Conservation (phyloP, 768 basidiomycete genomes). For the Postia placenta region DNA sequence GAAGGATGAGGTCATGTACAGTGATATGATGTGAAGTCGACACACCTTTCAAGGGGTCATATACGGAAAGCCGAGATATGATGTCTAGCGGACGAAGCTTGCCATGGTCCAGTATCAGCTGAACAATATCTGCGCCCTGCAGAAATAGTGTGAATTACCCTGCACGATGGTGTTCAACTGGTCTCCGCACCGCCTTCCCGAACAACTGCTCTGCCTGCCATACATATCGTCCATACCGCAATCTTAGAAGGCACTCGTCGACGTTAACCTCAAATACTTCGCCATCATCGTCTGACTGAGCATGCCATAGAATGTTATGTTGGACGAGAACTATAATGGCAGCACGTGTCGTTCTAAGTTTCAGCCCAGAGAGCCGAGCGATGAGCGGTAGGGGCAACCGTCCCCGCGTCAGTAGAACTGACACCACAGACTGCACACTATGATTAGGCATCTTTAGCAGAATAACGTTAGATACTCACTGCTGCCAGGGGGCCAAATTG, state of each 20-base stretch:
- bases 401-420: constrained; percentile 73
- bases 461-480: constrained; percentile 35
- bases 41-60: constrained; percentile 34
- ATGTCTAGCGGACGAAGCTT: constrained; percentile 78
- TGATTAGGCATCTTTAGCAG: not conserved
- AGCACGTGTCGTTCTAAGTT: constrained; percentile 61
- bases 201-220: constrained; percentile 67
- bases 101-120: constrained; percentile 75
- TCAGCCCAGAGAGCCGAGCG: constrained; percentile 61
- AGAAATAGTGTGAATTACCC: not conserved
- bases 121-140: constrained; percentile 76
- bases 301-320: constrained; percentile 89
- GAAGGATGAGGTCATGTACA: constrained; percentile 4
- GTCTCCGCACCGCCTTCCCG: constrained; percentile 58
- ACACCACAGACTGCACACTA: constrained; percentile 57
- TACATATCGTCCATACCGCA: constrained; percentile 80
- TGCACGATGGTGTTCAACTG: not conserved
- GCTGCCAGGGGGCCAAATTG: constrained; percentile 64
- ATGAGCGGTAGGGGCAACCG: constrained; percentile 68
- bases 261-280: constrained; percentile 79
- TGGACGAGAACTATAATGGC: constrained; percentile 78
- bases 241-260: constrained; percentile 74
- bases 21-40: not conserved
- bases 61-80: constrained; percentile 40
- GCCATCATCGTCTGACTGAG: constrained; percentile 60